Conservation (phyloP, 1,139 yeast species). For the Suhomyces terraborum region DNA sequence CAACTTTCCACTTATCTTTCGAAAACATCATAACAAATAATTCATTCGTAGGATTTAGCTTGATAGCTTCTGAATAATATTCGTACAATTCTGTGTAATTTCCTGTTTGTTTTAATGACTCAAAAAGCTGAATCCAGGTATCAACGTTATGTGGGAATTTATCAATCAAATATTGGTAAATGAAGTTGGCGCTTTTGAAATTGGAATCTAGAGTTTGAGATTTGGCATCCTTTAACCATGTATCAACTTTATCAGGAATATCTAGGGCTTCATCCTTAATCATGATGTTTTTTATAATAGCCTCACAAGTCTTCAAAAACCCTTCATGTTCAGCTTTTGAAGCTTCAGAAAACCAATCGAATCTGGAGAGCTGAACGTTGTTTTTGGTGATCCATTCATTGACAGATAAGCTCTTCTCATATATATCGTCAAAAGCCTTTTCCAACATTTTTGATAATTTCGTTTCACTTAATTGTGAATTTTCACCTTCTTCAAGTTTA, state of each 20-base stretch:
- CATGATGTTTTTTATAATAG: constrained; percentile 34
- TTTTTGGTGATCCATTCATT: constrained; percentile 7
- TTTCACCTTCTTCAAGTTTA: constrained; percentile 64
- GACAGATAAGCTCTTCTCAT: not conserved
- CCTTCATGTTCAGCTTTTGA: constrained; percentile 39
- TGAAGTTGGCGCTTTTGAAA: constrained; percentile 43
- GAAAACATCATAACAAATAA: constrained; percentile 70
- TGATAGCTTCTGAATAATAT: constrained; percentile 54
- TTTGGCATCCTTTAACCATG: constrained; percentile 46
- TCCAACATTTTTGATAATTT: constrained; percentile 47
- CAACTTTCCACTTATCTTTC: constrained; percentile 60
- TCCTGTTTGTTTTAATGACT: constrained; percentile 40
- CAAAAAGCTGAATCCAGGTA: constrained; percentile 58
- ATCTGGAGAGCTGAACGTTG: constrained; percentile 22
- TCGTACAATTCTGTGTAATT: constrained; percentile 38
- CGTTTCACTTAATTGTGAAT: constrained; percentile 31
- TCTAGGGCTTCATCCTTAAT: constrained; percentile 16
- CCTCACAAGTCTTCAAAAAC: constrained; percentile 37
- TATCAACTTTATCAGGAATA: constrained; percentile 9
- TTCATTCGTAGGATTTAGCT: constrained; percentile 49
- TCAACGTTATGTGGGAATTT: constrained; percentile 50
- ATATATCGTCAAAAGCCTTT: constrained; percentile 52
- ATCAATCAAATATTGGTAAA: constrained; percentile 51
- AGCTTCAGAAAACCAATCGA: constrained; percentile 50
- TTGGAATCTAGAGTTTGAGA: constrained; percentile 28